Percentiles rank a stretch among this genome's conserved stretches.
phyloP scores from a whole-genome alignment of 2,329 filamentous ascomycete genomes.

The Fusarium sp. region DNA sequence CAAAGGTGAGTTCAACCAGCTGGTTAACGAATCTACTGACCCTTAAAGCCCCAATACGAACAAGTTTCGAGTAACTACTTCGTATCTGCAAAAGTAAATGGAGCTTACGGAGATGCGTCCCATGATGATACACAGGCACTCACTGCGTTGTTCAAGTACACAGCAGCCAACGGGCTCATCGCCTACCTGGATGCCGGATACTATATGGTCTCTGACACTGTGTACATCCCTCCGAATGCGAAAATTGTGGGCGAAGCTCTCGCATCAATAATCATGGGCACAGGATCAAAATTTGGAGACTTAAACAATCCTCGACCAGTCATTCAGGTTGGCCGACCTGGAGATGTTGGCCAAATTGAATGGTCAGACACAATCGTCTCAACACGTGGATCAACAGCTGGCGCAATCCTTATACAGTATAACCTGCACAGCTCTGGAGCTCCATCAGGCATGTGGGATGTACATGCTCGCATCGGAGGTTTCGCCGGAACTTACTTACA shows the following conservation, averaged over 20 bases:
- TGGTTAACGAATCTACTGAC: background rate
- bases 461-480: conserved; percentile 82
- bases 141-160: conserved; percentile 65
- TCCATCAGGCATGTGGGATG: conserved; percentile 78
- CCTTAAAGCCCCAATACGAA: conserved; percentile 77
- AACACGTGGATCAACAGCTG: conserved; percentile 75
- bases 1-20: conserved; percentile 62
- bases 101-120: conserved; percentile 73
- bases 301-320: conserved; percentile 73
- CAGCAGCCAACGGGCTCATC: conserved; percentile 67
- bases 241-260: conserved; percentile 74
- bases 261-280: conserved; percentile 68
- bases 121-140: conserved; percentile 83
- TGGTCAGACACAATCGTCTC: conserved; percentile 80
- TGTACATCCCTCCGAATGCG: conserved; percentile 63
- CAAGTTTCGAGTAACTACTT: conserved; percentile 71
- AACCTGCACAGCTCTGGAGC: conserved; percentile 69
- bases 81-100: conserved; percentile 72
- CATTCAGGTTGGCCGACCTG: conserved; percentile 74
- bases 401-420: conserved; percentile 80
- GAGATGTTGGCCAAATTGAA: conserved; percentile 76
- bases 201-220: conserved; percentile 72
- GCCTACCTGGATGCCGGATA: conserved; percentile 74
- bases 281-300: conserved; percentile 69
- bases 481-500: conserved; percentile 79